These are phyloP conservation scores for Phalaenopsis equestris DNA, from an alignment of 106 monocot genomes.

Conservation along the genomic window DNA sequence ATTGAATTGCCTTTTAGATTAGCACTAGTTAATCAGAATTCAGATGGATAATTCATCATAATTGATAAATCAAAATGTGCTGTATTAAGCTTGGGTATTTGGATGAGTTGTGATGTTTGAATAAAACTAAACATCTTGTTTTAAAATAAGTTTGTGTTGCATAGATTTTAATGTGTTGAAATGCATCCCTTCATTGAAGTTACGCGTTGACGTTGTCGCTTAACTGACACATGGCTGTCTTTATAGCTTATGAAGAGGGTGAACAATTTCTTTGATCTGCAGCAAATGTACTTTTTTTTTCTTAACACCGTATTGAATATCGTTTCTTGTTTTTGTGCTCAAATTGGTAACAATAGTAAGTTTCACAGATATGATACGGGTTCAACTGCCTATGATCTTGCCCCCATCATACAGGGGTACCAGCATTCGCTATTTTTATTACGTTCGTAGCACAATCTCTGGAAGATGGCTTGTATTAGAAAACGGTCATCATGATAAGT, in stretches of 20 bases:
- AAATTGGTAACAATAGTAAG: not conserved
- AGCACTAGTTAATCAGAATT: too few species aligned
- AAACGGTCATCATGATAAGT: conserved; percentile 44
- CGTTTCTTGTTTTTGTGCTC: not conserved
- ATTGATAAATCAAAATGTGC: too few species aligned
- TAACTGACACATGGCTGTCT: not conserved
- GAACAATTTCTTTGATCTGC: not conserved
- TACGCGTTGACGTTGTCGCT: not conserved
- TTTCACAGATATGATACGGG: conserved; percentile 65
- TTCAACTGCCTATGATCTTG: conserved; percentile 66
- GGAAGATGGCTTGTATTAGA: conserved; percentile 68
- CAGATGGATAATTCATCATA: too few species aligned
- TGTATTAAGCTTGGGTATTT: not conserved
- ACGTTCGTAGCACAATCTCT: conserved; percentile 57
- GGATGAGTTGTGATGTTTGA: not conserved
- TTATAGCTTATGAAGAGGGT: not conserved
- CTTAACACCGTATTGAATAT: not conserved
- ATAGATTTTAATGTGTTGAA: not conserved
- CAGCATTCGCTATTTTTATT: conserved; percentile 88
- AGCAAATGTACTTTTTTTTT: not conserved
- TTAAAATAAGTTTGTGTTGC: not conserved
- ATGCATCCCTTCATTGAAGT: not conserved
- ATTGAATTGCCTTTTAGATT: too few species aligned
- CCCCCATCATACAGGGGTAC: conserved; percentile 94
- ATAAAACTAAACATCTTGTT: not conserved